Conservation (phyloP, 306 rosid species). For the Cucumis melo region DNA sequence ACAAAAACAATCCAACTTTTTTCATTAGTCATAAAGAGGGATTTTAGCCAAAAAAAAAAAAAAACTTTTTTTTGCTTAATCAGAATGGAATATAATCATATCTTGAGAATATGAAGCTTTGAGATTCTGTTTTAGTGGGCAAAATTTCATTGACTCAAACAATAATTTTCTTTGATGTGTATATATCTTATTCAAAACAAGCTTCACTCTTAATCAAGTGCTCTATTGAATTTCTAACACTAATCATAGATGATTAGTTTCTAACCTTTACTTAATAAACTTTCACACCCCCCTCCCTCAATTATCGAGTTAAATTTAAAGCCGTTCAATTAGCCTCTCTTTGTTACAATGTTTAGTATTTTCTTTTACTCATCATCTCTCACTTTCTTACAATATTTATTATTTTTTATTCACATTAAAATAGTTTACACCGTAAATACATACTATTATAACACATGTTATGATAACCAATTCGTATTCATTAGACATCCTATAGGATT, state of each 20-base stretch:
- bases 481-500: too few species aligned
- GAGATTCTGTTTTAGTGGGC: conserved; percentile 1
- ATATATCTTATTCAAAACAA: not conserved
- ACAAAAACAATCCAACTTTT: not conserved
- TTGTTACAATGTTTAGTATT: too few species aligned
- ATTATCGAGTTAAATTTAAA: too few species aligned
- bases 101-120: not conserved
- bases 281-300: too few species aligned
- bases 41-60: not conserved
- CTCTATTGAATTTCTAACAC: not conserved
- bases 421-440: too few species aligned
- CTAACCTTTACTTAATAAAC: not conserved
- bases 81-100: not conserved
- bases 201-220: not conserved
- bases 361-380: too few species aligned
- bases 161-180: not conserved
- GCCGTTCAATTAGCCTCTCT: too few species aligned
- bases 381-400: too few species aligned
- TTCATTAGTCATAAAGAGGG: not conserved
- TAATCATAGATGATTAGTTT: not conserved
- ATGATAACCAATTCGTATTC: too few species aligned
- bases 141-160: not conserved
- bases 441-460: too few species aligned
- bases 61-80: not conserved
- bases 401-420: too few species aligned